Evolutionary conservation across 805 yeast genomes (phyloP), one percentile per base, ranked within the genome.

Genomic region (Cyberlindnera misumaiensis): DNA sequence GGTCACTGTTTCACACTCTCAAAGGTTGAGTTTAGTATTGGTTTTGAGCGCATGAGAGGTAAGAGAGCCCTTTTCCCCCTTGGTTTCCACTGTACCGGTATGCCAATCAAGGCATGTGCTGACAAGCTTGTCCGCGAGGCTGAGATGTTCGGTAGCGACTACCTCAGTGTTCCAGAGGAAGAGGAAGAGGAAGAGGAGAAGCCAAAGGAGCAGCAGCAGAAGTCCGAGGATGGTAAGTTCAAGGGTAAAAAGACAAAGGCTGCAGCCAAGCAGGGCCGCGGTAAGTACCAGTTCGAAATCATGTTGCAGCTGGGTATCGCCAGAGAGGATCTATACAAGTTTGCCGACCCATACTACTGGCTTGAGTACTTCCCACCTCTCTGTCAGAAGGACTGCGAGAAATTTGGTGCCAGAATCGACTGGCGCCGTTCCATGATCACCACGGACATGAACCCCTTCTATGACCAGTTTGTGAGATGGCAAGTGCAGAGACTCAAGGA

Each of bases 41-140:
- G 97, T 39, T 93, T 83, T 58, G 96, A 93, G 69, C 80, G 97
- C 66, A 83, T 93, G 90, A 74, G 74, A 56, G 97, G 97, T 49
- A 86, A 83, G 65, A 75, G 83, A 53, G 96, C 96, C 28, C 68
- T 89, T 44, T 93, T 86, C 68, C 97, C 98, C 36, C 73, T 93
- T 41, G 98, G 98, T 35, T 93, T 90, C 82, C 98, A 93, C 66
- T 93, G 98, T 75, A 93, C 98, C 27, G 98, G 98, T 72, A 83
- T 93, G 96, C 97, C 98, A 39, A 93, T 93, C 61, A 73, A 78
- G 59, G 90, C 97, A 22, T 75, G 96, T 55, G 97, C 98, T 35
- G 98, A 90, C 66, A 90, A 93, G 66, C 73, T 93, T 58, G 77
- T 77, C 58, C 80, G 98, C 62, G 98, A 93, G 70, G 71, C 89